These are phyloP conservation scores for Irpex sp. DNA, from an alignment of 1,284 basidiomycete genomes.

Conservation along the genomic window DNA sequence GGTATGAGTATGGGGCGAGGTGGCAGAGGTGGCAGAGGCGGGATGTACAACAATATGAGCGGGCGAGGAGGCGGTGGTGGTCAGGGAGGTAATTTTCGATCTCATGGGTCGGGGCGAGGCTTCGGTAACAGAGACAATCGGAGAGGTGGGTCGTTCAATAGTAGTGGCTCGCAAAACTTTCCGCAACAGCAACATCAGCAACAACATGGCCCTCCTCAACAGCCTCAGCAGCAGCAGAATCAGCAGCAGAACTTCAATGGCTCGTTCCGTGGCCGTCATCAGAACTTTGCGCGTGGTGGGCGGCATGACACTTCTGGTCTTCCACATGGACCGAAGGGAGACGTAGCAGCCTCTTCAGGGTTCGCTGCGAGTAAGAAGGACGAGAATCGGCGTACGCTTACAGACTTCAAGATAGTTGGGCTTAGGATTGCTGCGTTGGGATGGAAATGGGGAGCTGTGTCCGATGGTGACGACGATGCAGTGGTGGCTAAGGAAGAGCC, in stretches of 20 bases:
- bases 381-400: conserved; percentile 82
- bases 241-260: conserved; percentile 25
- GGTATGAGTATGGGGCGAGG: conserved; percentile 45
- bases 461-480: conserved; percentile 24
- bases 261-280: conserved; percentile 40
- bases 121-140: conserved; percentile 62
- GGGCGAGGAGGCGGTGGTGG: conserved; percentile 32
- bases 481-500: conserved; percentile 25
- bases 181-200: conserved; percentile 36
- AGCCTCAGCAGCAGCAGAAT: conserved; percentile 31
- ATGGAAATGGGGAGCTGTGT: conserved; percentile 71
- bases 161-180: conserved; percentile 35
- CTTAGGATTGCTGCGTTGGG: conserved; percentile 72
- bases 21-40: conserved; percentile 35
- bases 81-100: conserved; percentile 41
- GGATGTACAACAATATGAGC: conserved; percentile 37
- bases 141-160: conserved; percentile 59
- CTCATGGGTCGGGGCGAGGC: conserved; percentile 60
- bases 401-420: conserved; percentile 94
- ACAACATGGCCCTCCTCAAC: conserved; percentile 32
- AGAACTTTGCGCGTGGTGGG: conserved; percentile 38
- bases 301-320: conserved; percentile 47
- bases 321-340: conserved; percentile 23
- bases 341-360: conserved; percentile 25
- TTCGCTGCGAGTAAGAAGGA: conserved; percentile 63